Evolutionary conservation across 345 rosid genomes (phyloP).

Genomic region (Tarenaya hassleriana): DNA sequence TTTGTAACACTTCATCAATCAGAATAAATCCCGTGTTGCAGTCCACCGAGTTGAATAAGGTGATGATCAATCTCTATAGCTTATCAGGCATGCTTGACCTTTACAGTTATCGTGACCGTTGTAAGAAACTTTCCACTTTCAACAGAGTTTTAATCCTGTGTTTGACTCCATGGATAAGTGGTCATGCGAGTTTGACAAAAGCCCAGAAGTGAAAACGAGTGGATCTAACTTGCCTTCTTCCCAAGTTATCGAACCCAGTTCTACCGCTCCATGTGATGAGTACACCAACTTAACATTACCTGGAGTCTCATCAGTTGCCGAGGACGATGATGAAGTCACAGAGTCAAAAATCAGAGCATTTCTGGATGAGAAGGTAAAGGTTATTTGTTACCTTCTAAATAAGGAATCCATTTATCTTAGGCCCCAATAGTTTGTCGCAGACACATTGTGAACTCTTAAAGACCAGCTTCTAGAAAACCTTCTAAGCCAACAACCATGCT

Average conservation of each 20-base stretch:
- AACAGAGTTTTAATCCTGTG: conserved; percentile 86
- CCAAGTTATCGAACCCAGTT: conserved; percentile 30
- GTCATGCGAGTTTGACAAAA: conserved; percentile 55
- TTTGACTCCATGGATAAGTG: conserved; percentile 71
- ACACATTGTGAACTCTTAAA: conserved; percentile 7
- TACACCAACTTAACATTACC: conserved; percentile 49
- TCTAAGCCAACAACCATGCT: background rate
- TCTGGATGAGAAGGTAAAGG: conserved; percentile 73
- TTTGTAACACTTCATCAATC: conserved; percentile 39
- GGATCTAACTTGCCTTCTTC: conserved; percentile 32
- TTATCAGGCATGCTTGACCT: conserved; percentile 6
- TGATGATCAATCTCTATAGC: conserved; percentile 26
- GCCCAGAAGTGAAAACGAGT: conserved; percentile 36
- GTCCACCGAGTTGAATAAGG: conserved; percentile 65
- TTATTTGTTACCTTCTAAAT: conserved; percentile 2
- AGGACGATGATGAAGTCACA: conserved; percentile 78
- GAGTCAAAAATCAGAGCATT: conserved; percentile 82
- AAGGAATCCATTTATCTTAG: conserved; percentile 12
- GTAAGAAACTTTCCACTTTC: conserved; percentile 8
- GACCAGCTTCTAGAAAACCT: background rate
- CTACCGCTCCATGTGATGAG: conserved; percentile 30
- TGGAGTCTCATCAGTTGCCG: conserved; percentile 37
- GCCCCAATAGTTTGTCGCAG: conserved; percentile 6
- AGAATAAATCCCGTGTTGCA: conserved; percentile 40
- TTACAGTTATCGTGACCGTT: conserved; percentile 13